Evolutionary conservation across 2,329 filamentous ascomycete genomes (phyloP).

Genomic region (Paramyrothecium roridum): DNA sequence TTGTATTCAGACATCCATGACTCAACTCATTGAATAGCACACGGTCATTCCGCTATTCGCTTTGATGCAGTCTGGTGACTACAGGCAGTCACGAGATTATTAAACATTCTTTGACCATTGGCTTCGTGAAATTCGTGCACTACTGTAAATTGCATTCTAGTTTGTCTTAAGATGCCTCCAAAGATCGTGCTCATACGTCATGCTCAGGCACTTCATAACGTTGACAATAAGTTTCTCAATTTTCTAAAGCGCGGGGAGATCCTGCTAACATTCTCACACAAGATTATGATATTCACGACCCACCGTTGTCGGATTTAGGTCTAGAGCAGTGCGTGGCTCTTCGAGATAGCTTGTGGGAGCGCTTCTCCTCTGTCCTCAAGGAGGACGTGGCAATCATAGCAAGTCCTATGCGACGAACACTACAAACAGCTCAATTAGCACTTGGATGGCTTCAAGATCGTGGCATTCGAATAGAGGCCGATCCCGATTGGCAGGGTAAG

Average conservation of each 20-base stretch:
- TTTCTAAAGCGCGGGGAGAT: not conserved
- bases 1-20: no score
- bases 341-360: conserved; percentile 36
- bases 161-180: conserved; percentile 41
- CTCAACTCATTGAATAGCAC: no score
- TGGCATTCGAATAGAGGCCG: conserved; percentile 51
- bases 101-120: no score
- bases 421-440: conserved; percentile 59
- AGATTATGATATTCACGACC: conserved; percentile 47
- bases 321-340: conserved; percentile 44
- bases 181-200: conserved; percentile 82
- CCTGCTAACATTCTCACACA: conserved; percentile 26
- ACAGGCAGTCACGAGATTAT: no score
- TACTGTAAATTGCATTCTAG: no score
- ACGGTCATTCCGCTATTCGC: no score
- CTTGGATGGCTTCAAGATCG: conserved; percentile 56
- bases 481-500: conserved; percentile 64
- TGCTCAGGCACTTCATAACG: conserved; percentile 67
- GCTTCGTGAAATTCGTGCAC: no score
- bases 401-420: conserved; percentile 62
- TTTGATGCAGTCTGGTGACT: no score
- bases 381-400: conserved; percentile 51
- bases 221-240: conserved; percentile 40
- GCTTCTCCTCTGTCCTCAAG: conserved; percentile 24
- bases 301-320: conserved; percentile 46